A percentile compares a stretch with the other conserved stretches of the same genome.
phyloP scores from a whole-genome alignment of 305 asterid species.

The Nicotiana rustica region DNA sequence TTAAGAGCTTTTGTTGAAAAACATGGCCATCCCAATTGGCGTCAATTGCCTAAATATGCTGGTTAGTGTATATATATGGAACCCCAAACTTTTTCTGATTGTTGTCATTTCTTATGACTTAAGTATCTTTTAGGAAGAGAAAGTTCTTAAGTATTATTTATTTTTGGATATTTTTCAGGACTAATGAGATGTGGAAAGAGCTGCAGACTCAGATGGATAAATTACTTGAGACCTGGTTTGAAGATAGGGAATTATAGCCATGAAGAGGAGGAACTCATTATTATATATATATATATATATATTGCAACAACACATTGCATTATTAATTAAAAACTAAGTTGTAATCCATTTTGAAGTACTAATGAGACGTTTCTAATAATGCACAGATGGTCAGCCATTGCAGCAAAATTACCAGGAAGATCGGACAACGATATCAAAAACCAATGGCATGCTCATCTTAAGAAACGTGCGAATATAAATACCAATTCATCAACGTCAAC shows the following conservation, averaged over 20 bases:
- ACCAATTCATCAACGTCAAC: not conserved
- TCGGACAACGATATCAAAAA: constrained; percentile 70
- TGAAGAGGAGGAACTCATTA: constrained; percentile 52
- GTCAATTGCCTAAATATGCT: constrained; percentile 51
- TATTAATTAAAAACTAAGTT: too few relatives aligned
- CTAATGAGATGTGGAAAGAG: constrained; percentile 63
- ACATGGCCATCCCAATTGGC: constrained; percentile 54
- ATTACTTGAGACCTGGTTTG: constrained; percentile 58
- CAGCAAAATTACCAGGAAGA: constrained; percentile 54
- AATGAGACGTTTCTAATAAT: too few relatives aligned
- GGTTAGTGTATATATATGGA: constrained; percentile 36
- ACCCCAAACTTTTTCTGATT: not conserved
- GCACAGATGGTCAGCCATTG: constrained; percentile 67
- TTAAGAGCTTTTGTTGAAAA: constrained; percentile 43
- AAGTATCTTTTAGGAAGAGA: not conserved
- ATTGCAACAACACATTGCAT: too few relatives aligned
- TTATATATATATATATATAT: constrained; percentile 39
- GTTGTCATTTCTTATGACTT: too few relatives aligned
- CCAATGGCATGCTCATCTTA: constrained; percentile 60
- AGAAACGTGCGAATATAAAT: constrained; percentile 34
- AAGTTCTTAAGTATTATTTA: too few relatives aligned
- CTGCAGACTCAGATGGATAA: constrained; percentile 64
- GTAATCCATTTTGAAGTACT: not conserved
- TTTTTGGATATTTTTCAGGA: constrained; percentile 45
- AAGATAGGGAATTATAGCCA: constrained; percentile 49